phyloP scores from a whole-genome alignment of 148 eudicot genomes.

The Rhododendron molle region DNA sequence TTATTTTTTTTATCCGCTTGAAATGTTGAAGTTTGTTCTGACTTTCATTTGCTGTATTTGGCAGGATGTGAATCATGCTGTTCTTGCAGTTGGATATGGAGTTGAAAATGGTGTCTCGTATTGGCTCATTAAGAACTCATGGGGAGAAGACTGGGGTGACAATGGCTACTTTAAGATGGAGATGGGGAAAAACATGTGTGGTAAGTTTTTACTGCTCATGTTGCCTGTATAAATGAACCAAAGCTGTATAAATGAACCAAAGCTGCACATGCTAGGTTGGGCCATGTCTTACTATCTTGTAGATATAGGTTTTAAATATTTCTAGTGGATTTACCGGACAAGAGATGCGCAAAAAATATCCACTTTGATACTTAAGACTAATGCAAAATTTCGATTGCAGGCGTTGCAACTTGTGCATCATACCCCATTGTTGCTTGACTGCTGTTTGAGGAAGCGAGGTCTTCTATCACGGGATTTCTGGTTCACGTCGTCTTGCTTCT shows the following conservation, averaged over 20 bases:
- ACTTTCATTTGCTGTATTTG: slow-evolving; percentile 5
- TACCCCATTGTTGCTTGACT: slow-evolving; percentile 56
- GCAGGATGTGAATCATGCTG: slow-evolving; percentile 99
- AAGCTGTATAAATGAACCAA: neutral
- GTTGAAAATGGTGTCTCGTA: slow-evolving; percentile 74
- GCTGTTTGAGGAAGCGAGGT: neutral
- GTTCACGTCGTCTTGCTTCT: neutral
- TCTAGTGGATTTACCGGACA: neutral
- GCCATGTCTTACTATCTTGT: neutral
- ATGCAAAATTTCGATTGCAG: slow-evolving; percentile 37
- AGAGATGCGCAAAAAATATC: neutral
- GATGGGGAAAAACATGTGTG: slow-evolving; percentile 99
- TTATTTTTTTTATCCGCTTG: too few species aligned
- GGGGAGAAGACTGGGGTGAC: slow-evolving; percentile 97
- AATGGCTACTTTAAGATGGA: slow-evolving; percentile 94
- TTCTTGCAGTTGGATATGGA: slow-evolving; percentile 97
- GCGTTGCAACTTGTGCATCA: slow-evolving; percentile 95
- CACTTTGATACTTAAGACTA: neutral
- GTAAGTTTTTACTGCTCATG: slow-evolving; percentile 42
- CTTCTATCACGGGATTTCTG: slow-evolving; percentile 2
- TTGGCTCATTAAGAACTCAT: slow-evolving; percentile 97
- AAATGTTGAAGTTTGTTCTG: neutral
- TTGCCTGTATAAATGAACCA: too few species aligned
- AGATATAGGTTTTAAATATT: neutral
- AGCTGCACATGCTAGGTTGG: neutral